Evolutionary conservation across 2,329 filamentous ascomycete species (phyloP).

Genomic region (Aspergillus spinulosporus): DNA sequence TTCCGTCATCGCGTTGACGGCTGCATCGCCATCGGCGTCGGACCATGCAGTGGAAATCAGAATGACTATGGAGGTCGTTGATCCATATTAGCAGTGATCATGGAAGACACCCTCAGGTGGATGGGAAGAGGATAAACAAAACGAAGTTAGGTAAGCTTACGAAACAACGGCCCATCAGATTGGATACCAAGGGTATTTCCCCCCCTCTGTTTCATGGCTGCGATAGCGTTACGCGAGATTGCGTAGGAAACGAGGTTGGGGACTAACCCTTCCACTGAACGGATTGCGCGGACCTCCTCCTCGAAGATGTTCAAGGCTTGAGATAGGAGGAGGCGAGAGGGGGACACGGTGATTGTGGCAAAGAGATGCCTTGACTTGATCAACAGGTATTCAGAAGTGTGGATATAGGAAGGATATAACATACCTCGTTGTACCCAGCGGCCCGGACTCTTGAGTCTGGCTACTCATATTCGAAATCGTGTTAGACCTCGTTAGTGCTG

Average conservation of each 20-base stretch:
- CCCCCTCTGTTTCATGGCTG: constrained; percentile 20
- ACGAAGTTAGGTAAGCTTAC: constrained; percentile 4
- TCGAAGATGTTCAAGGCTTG: constrained; percentile 15
- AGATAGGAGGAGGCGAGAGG: constrained; percentile 15
- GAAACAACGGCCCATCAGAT: constrained; percentile 15
- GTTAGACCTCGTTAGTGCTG: constrained; percentile 10
- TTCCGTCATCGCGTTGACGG: constrained; percentile 16
- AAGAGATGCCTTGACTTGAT: constrained; percentile 15
- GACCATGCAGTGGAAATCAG: constrained; percentile 19
- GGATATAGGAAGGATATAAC: neutral
- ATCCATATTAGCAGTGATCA: too few relatives aligned
- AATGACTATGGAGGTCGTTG: constrained; percentile 6
- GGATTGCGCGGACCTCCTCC: constrained; percentile 17
- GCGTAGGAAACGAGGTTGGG: constrained; percentile 20
- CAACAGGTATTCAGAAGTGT: neutral
- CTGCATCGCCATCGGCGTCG: constrained; percentile 5
- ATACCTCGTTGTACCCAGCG: constrained; percentile 17
- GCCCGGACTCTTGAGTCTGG: constrained; percentile 3
- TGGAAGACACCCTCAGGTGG: too few relatives aligned
- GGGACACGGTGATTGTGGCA: constrained; percentile 13
- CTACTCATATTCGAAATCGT: constrained; percentile 10
- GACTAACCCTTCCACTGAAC: constrained; percentile 7
- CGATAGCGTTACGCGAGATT: constrained; percentile 14
- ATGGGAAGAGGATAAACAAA: too few relatives aligned
- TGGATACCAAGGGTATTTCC: constrained; percentile 25